Evolutionary conservation across 345 rosid species (phyloP), one percentile per base, ranked within the genome.

Genomic region (Lumnitzera racemosa): DNA sequence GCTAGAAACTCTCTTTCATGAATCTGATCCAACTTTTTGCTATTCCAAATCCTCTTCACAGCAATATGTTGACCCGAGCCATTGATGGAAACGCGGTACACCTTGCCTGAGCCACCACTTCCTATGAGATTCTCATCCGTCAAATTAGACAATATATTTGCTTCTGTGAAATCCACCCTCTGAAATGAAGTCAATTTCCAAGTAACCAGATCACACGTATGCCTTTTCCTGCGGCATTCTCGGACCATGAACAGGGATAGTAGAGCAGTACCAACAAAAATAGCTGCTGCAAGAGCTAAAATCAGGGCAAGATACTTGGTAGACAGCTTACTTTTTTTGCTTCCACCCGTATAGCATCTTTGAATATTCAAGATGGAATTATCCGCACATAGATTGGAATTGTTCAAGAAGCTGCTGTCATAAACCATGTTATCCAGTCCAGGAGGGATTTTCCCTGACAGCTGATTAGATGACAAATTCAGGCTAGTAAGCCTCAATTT

Each of bases 121-220:
- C 99, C 99, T 5, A 94, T 79, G 72, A 87, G 74, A 55, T 84
- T 87, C n/a, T 59, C 54, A 46, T 94, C 99, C 58, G 78, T 79
- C 76, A 94, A 66, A 58, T 71, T 86, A 46, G 81, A 68, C 73
- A 94, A 27, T 47, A 94, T 76, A 66, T 71, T 76, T 5, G 72
- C 82, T 62, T 81, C 86, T 2, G 81, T 75, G 70, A 94, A 94
- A 36, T 81, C 80, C 64, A 90, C 67, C 51, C 70, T 74, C 25
- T 90, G 96, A 66, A 92, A 92, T 1, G 96, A 81, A 17, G 94
- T 92, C 17, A 92, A 69, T 78, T 87, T 87, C 96, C 97, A 94
- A 23, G 83, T 71, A 36, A 70, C 78, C 1, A 78, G 71, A n/a
- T 75, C 63, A 0, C 55, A 74, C 12, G 47, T 65, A 1, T 61